These are phyloP conservation scores for Stenocarpella maydis DNA, from an alignment of 2,329 filamentous ascomycete genomes.

Conservation along the genomic window DNA sequence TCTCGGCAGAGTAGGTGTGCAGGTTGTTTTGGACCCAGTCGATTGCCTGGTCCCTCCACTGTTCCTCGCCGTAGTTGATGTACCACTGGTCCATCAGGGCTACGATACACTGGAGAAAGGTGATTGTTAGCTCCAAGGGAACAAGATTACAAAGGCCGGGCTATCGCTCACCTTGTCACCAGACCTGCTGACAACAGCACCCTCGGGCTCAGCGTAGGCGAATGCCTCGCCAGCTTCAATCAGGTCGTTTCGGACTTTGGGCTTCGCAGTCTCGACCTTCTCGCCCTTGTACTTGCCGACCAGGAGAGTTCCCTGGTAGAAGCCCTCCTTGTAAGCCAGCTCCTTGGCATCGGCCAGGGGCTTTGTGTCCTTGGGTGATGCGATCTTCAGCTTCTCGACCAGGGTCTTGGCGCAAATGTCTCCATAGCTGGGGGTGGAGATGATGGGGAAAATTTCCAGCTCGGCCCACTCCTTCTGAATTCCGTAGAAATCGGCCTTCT, in stretches of 20 bases:
- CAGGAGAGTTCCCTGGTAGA: slow-evolving; percentile 90
- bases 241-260: slow-evolving; percentile 80
- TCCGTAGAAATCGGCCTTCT: slow-evolving; percentile 95
- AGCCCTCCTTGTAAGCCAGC: slow-evolving; percentile 94
- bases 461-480: slow-evolving; percentile 98
- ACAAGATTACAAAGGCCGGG: slow-evolving; percentile 19
- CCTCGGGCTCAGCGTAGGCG: slow-evolving; percentile 91
- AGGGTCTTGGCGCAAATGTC: slow-evolving; percentile 84
- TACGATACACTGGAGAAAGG: slow-evolving; percentile 72
- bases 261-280: slow-evolving; percentile 86
- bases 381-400: slow-evolving; percentile 93
- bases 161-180: slow-evolving; percentile 69
- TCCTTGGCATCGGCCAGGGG: slow-evolving; percentile 95
- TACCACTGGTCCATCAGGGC: slow-evolving; percentile 98
- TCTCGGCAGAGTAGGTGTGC: slow-evolving; percentile 81
- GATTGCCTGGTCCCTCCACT: slow-evolving; percentile 81
- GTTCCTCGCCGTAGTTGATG: slow-evolving; percentile 91
- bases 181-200: slow-evolving; percentile 86
- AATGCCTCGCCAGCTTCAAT: slow-evolving; percentile 83
- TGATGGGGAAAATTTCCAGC: slow-evolving; percentile 87
- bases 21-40: slow-evolving; percentile 77
- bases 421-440: slow-evolving; percentile 86
- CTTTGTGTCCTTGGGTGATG: slow-evolving; percentile 92
- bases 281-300: slow-evolving; percentile 89
- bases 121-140: neutral